These are phyloP conservation scores for Pseudotulostoma volvatum DNA, from an alignment of 495 filamentous ascomycete species.

Conservation along the genomic window DNA sequence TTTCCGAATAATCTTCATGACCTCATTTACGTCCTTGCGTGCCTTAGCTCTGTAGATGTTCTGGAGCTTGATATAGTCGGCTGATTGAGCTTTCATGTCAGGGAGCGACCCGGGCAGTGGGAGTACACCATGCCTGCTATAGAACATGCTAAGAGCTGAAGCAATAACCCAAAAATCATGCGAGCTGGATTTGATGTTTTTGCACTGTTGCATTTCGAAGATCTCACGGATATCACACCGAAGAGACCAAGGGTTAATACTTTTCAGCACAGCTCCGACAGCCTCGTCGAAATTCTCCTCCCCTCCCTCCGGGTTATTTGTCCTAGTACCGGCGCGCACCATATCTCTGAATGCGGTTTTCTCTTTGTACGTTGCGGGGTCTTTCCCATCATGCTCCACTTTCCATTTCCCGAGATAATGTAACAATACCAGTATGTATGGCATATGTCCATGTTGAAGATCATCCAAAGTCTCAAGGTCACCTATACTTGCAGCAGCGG, in stretches of 20 bases:
- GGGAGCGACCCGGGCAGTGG: conserved; percentile 79
- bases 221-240: conserved; percentile 57
- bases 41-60: conserved; percentile 90
- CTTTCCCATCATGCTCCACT: conserved; percentile 45
- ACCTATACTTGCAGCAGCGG: conserved; percentile 40
- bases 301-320: conserved; percentile 63
- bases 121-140: conserved; percentile 48
- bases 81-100: conserved; percentile 95
- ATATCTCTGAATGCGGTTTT: conserved; percentile 67
- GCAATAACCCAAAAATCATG: conserved; percentile 80
- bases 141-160: conserved; percentile 60
- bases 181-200: conserved; percentile 24
- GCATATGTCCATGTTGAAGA: conserved; percentile 84
- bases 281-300: conserved; percentile 98
- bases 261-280: conserved; percentile 70
- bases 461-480: conserved; percentile 55
- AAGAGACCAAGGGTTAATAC: conserved; percentile 48
- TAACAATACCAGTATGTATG: conserved; percentile 70
- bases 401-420: conserved; percentile 83
- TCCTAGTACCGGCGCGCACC: conserved; percentile 49
- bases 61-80: conserved; percentile 81
- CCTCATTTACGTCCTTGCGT: conserved; percentile 60
- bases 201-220: conserved; percentile 49
- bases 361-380: conserved; percentile 63
- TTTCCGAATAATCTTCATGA: conserved; percentile 48